Evolutionary conservation across 1,284 basidiomycete species (phyloP), one percentile per base, ranked within the genome.

Genomic region (Hemileia vastatrix): DNA sequence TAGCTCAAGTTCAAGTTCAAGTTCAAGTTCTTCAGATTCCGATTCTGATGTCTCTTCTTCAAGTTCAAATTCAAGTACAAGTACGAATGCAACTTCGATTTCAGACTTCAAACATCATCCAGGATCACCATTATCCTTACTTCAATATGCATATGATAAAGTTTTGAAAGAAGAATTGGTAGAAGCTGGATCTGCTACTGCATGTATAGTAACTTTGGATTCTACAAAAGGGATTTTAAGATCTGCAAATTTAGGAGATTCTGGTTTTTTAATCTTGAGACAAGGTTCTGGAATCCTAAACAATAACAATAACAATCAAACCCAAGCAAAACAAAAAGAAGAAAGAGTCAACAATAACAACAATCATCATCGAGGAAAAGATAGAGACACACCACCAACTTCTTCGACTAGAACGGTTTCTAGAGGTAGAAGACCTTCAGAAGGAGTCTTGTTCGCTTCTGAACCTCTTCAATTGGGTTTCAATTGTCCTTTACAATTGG

Each of bases 201-300:
- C 88, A 13, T 90, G 87, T 71, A 76, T 93, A 32, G 74, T 90
- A 27, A 87, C 83, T 45, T 75, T 93, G 44, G 89, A 92, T 71
- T 81, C 86, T 1, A 81, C 83, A 11, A 85, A 84, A 1, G 90
- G 90, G 19, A 67, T 84, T 47, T 78, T 92, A 54, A 83, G 84
- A 43, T 84, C 87, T 19, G 88, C 88, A 63, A 93, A 91, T 86
- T 87, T 93, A 62, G 90, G 90, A 15, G 90, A 93, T 75, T 90
- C 88, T 52, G 87, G 88, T 11, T 92, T 86, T 73, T 79, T 83
- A 65, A 84, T 93, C 60, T 82, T 92, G 61, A n/a, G n/a, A n/a
- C n/a, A n/a, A n/a, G n/a, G n/a, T n/a, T n/a, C n/a, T n/a, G n/a
- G n/a, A n/a, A n/a, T n/a, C n/a, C n/a, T n/a, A n/a, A n/a, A n/a